phyloP scores from a whole-genome alignment of 1,284 basidiomycete genomes.

The Ustilago sp. region DNA sequence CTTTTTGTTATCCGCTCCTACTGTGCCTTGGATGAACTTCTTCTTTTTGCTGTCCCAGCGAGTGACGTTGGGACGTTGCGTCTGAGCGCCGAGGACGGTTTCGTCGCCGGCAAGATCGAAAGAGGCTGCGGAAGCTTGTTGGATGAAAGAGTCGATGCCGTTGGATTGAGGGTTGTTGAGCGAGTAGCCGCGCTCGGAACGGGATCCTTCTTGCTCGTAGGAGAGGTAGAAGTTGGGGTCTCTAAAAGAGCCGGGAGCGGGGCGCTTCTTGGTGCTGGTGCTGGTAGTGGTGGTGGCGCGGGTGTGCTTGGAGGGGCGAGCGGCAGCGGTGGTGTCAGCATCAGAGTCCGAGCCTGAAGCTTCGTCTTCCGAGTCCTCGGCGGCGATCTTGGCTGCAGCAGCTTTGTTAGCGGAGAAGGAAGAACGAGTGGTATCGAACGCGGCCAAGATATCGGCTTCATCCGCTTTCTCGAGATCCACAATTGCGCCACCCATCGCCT shows the following conservation, averaged over 20 bases:
- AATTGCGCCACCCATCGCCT: conserved; percentile 68
- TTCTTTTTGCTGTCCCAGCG: conserved; percentile 98
- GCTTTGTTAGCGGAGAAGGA: conserved; percentile 1
- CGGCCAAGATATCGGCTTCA: conserved; percentile 48
- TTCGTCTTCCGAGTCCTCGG: background rate
- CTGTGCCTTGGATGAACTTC: conserved; percentile 86
- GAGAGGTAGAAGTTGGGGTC: conserved; percentile 92
- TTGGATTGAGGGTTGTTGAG: conserved; percentile 33
- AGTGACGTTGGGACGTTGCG: conserved; percentile 72
- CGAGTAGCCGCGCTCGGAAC: conserved; percentile 81
- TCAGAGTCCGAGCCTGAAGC: conserved; percentile 5
- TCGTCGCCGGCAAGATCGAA: conserved; percentile 86
- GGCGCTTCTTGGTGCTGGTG: conserved; percentile 12
- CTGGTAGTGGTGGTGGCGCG: conserved; percentile 5
- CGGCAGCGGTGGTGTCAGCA: conserved; percentile 72
- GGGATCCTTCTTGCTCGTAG: conserved; percentile 85
- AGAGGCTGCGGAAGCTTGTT: conserved; percentile 82
- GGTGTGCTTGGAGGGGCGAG: conserved; percentile 41
- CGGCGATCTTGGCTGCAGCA: conserved; percentile 9
- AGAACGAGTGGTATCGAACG: conserved; percentile 39
- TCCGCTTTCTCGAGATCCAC: conserved; percentile 75
- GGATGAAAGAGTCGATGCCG: conserved; percentile 83
- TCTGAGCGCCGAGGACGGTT: conserved; percentile 69
- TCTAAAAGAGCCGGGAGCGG: conserved; percentile 73
- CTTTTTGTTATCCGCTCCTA: conserved; percentile 92